Conservation (phyloP, 202 grass and related monocot genomes). For the Hordeum pubiflorum region DNA sequence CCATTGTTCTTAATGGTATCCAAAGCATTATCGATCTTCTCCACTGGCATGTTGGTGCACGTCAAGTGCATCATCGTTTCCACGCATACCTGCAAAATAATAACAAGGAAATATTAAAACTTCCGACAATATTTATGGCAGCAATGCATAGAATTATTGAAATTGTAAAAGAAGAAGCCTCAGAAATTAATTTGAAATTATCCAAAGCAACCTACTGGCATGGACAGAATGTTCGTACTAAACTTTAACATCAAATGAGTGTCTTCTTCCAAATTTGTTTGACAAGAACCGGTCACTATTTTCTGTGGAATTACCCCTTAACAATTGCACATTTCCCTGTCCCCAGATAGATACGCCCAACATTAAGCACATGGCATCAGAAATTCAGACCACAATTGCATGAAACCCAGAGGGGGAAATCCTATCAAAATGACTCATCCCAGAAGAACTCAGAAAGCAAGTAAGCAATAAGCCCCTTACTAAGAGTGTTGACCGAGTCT, state of each 20-base stretch:
- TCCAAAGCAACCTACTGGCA: neutral
- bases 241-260: neutral
- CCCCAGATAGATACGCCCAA: neutral
- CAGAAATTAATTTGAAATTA: neutral
- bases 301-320: neutral
- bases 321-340: neutral
- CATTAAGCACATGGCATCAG: neutral
- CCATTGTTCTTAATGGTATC: constrained; percentile 69
- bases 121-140: neutral
- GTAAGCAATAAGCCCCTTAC: neutral
- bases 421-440: neutral
- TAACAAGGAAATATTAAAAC: neutral
- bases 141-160: neutral
- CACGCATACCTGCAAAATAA: constrained; percentile 62
- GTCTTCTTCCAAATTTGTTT: neutral
- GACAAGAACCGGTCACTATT: neutral
- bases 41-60: constrained; percentile 87
- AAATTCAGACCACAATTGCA: neutral
- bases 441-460: neutral
- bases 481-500: neutral
- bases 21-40: constrained; percentile 81
- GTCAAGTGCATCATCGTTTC: constrained; percentile 97
- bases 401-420: neutral
- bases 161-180: neutral
- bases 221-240: neutral